Evolutionary conservation across 371 early-diverging fungal species (phyloP).

Genomic region (Rhizomucor miehei): DNA sequence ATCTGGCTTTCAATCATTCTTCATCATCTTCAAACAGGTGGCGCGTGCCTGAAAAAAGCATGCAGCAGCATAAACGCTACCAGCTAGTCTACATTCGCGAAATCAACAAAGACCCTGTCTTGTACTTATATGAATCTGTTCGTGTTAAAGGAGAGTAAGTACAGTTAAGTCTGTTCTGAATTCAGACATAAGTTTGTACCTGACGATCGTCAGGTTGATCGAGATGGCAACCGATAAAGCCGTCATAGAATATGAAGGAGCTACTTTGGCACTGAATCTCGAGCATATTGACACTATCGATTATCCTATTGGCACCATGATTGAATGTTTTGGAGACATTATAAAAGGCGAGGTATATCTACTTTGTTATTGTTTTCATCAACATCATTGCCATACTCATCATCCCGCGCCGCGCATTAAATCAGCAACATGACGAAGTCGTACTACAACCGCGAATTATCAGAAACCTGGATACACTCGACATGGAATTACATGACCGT

Average conservation of each 20-base stretch:
- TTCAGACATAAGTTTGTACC: too few species aligned
- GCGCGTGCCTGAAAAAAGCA: not conserved
- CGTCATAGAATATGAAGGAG: constrained; percentile 3
- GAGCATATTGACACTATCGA: not conserved
- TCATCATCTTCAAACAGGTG: not conserved
- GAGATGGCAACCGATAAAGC: not conserved
- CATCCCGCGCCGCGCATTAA: not conserved
- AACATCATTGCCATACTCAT: too few species aligned
- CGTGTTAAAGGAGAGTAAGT: constrained; percentile 8
- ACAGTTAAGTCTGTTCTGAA: not conserved
- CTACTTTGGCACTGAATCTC: not conserved
- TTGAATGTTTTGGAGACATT: constrained; percentile 5
- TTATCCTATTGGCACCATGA: not conserved
- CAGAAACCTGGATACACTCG: constrained; percentile 7
- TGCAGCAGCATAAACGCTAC: not conserved
- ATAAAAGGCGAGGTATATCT: not conserved
- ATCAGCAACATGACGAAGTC: not conserved
- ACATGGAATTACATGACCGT: constrained; percentile 5
- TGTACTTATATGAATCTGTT: constrained; percentile 1
- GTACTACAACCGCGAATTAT: constrained; percentile 4
- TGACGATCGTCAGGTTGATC: too few species aligned
- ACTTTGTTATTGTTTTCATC: not conserved
- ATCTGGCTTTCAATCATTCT: not conserved
- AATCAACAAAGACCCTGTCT: not conserved
- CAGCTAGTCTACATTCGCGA: constrained; percentile 3